Percentiles rank a stretch among this genome's conserved stretches.
These are phyloP conservation scores for Fusarium sp. DNA, from an alignment of 2,329 filamentous ascomycete species.

Conservation along the genomic window DNA sequence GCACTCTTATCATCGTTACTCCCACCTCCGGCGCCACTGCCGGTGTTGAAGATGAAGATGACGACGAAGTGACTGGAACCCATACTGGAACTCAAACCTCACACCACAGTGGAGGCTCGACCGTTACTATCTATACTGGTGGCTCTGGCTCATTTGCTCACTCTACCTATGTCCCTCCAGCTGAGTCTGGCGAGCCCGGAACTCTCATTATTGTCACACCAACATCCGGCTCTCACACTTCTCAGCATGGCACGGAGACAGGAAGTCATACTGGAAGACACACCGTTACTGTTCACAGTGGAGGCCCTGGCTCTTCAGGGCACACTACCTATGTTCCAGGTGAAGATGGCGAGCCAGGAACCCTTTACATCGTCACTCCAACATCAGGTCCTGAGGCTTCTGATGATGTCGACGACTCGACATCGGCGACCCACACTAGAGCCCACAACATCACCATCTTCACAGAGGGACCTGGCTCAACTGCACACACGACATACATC, in stretches of 20 bases:
- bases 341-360: background rate
- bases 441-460: background rate
- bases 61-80: background rate
- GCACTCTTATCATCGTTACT: background rate
- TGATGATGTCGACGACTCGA: background rate
- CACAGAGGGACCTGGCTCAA: background rate
- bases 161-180: background rate
- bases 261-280: background rate
- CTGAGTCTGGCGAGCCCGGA: background rate
- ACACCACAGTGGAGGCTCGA: background rate
- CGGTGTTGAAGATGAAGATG: background rate
- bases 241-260: background rate
- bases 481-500: background rate
- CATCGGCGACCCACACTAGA: background rate
- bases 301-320: background rate
- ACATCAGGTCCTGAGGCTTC: background rate
- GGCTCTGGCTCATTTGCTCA: background rate
- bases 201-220: background rate
- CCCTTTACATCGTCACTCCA: background rate
- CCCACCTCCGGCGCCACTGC: background rate
- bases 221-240: background rate
- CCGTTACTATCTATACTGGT: background rate
- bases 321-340: background rate
- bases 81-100: background rate
- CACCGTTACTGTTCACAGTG: background rate